Conservation (phyloP, 805 yeast species). For the Scheffersomyces spartinae region DNA sequence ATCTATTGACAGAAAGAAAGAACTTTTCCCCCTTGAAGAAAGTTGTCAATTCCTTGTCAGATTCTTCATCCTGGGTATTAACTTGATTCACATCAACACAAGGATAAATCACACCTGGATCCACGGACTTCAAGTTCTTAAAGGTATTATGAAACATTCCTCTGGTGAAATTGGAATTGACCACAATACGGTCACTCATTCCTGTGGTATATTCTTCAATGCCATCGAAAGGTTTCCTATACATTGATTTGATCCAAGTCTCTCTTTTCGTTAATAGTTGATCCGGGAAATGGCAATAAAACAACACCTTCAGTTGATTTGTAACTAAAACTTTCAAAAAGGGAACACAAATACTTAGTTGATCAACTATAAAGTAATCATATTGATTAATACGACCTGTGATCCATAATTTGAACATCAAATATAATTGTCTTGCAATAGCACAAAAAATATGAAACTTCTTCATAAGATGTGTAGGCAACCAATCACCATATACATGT, state of each 20-base stretch:
- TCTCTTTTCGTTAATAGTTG: conserved; percentile 56
- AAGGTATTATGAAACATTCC: conserved; percentile 59
- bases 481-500: conserved; percentile 67
- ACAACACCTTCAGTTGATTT: conserved; percentile 43
- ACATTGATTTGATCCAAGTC: conserved; percentile 43
- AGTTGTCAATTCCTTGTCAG: conserved; percentile 19
- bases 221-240: conserved; percentile 75
- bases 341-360: conserved; percentile 77
- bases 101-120: conserved; percentile 58
- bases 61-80: conserved; percentile 8
- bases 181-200: conserved; percentile 69
- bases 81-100: conserved; percentile 49
- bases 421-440: conserved; percentile 65
- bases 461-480: conserved; percentile 63
- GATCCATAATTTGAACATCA: conserved; percentile 36
- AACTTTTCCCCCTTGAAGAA: conserved; percentile 25
- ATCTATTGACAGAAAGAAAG: conserved; percentile 76
- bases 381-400: conserved; percentile 36
- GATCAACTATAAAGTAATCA: conserved; percentile 81
- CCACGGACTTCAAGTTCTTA: conserved; percentile 17
- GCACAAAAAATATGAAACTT: conserved; percentile 75
- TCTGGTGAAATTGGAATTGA: conserved; percentile 79
- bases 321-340: conserved; percentile 37
- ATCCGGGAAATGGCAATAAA: conserved; percentile 97
- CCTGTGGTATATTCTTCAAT: conserved; percentile 75